These are phyloP conservation scores for Boletus pseudopeckii DNA, from an alignment of 768 basidiomycete species.

Conservation along the genomic window DNA sequence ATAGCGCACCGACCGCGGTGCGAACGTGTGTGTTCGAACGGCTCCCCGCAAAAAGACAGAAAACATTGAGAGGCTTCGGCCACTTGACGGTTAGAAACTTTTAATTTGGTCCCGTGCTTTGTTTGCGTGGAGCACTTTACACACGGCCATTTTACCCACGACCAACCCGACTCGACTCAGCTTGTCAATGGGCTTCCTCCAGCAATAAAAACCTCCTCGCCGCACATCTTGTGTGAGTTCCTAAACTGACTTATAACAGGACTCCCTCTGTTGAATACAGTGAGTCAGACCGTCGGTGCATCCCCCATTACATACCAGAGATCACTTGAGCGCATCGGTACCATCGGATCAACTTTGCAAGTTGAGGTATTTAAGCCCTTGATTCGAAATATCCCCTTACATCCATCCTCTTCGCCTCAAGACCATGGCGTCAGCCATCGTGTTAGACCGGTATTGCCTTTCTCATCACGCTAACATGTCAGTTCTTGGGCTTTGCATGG, in stretches of 20 bases:
- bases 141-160: not conserved
- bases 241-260: not conserved
- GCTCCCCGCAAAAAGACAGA: conserved; percentile 23
- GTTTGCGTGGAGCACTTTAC: not conserved
- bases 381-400: too few species aligned
- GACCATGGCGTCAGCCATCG: not conserved
- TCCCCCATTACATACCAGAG: too few species aligned
- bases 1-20: conserved; percentile 19
- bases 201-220: not conserved
- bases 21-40: conserved; percentile 16
- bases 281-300: too few species aligned
- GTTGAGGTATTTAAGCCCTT: too few species aligned
- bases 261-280: too few species aligned
- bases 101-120: not conserved
- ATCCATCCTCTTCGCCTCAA: too few species aligned
- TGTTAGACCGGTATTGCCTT: not conserved
- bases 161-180: not conserved
- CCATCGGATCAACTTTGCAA: not conserved
- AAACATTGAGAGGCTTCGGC: conserved; percentile 14
- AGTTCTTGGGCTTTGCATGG: not conserved
- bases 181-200: too few species aligned
- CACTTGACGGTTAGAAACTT: not conserved
- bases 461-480: not conserved
- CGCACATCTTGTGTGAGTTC: not conserved
- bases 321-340: too few species aligned